Percentiles rank a stretch among this genome's conserved stretches.
phyloP scores from a whole-genome alignment of 2,329 filamentous ascomycete genomes.

The Colletotrichum destructivum region DNA sequence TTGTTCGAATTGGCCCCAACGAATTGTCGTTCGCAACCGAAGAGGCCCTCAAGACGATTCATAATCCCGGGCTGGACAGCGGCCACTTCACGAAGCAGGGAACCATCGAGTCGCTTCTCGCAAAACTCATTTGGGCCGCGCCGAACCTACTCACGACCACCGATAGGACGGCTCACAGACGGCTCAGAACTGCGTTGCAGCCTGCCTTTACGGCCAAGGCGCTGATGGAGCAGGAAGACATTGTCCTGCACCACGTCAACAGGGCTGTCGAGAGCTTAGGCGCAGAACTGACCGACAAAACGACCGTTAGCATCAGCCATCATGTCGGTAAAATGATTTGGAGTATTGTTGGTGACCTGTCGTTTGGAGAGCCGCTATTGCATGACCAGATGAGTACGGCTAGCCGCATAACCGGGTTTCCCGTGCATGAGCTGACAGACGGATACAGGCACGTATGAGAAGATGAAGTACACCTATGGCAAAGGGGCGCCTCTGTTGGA shows the following conservation, averaged over 20 bases:
- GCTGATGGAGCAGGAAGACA: constrained; percentile 32
- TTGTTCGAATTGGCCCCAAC: constrained; percentile 26
- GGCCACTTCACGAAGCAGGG: constrained; percentile 32
- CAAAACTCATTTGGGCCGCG: constrained; percentile 25
- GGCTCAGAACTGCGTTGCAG: constrained; percentile 17
- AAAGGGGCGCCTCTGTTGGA: constrained; percentile 20
- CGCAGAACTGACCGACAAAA: background rate
- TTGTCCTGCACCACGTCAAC: constrained; percentile 17
- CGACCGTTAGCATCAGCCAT: constrained; percentile 3
- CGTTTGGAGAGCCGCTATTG: constrained; percentile 25
- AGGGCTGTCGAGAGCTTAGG: background rate
- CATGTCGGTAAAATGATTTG: constrained; percentile 27
- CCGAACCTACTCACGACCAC: constrained; percentile 20
- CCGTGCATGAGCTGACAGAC: background rate
- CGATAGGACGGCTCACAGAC: constrained; percentile 17
- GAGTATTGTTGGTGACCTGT: constrained; percentile 27
- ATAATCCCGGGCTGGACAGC: constrained; percentile 15
- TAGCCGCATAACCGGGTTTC: background rate
- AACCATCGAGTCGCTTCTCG: constrained; percentile 9
- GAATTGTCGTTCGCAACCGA: constrained; percentile 28
- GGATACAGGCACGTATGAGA: constrained; percentile 13
- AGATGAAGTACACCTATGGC: constrained; percentile 10
- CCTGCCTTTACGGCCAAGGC: constrained; percentile 32
- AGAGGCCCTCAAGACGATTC: constrained; percentile 23
- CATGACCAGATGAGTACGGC: constrained; percentile 33